Evolutionary conservation across 164 flowering plant species (phyloP).

Genomic region (Nelumbo lutea): DNA sequence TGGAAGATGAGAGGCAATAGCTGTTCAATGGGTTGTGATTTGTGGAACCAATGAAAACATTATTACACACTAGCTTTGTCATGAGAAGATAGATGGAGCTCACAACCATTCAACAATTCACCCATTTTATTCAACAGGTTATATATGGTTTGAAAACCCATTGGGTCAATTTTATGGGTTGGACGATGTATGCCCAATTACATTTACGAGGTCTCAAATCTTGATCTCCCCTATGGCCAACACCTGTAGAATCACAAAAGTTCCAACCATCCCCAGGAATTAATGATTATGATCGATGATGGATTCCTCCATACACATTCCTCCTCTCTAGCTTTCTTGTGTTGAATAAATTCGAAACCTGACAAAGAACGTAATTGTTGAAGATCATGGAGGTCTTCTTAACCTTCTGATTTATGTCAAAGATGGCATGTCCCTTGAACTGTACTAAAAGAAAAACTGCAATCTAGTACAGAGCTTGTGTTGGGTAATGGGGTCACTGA

Average conservation of each 20-base stretch:
- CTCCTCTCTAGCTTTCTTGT: conserved; percentile 10
- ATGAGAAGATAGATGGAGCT: too few species aligned
- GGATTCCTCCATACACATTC: conserved; percentile 4
- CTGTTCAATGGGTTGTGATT: too few species aligned
- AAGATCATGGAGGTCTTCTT: conserved; percentile 12
- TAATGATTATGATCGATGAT: not conserved
- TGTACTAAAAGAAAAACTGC: conserved; percentile 6
- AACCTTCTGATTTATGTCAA: not conserved
- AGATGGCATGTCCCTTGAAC: conserved; percentile 1
- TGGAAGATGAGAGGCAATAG: too few species aligned
- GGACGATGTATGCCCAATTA: too few species aligned
- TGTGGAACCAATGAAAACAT: too few species aligned
- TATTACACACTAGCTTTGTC: too few species aligned
- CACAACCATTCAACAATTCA: too few species aligned
- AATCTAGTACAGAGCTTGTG: conserved; percentile 16
- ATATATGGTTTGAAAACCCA: too few species aligned
- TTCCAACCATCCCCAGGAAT: conserved; percentile 10
- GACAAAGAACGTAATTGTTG: conserved; percentile 18
- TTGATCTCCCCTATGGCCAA: not conserved
- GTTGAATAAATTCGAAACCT: conserved; percentile 15
- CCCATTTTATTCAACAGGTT: too few species aligned
- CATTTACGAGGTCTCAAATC: too few species aligned
- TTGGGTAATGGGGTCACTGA: too few species aligned
- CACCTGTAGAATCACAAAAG: conserved; percentile 7
- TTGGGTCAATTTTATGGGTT: too few species aligned